Base-by-base conservation (phyloP, 164 flowering plant genomes). In the Warburgia ugandensis region DNA sequence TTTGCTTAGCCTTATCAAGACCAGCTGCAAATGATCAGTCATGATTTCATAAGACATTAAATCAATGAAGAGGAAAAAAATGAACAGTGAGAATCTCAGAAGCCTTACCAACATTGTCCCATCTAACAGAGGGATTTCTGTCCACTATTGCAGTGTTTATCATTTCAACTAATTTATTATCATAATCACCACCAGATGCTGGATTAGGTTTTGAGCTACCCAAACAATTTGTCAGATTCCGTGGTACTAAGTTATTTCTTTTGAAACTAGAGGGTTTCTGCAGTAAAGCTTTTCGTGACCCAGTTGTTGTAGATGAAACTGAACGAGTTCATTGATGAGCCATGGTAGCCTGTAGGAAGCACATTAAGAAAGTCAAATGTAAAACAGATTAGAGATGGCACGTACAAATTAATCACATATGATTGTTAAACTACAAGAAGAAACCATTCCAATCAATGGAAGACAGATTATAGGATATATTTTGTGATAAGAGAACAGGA, bases 61-160 rank as follows among this genome's bases (percentile, higher is more conserved):
- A 35, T 21, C 26, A 54, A 3, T 19, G 29, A 52, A 35, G 16
- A n/a, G 4, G 35, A 22, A 16, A 48, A 39, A 11, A 29, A 40
- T 4, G 21, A 39, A 6, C n/a, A 12, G 5, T 5, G n/a, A 39
- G 5, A 29, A 22, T 11, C 40, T 30, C 21, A 17, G 6, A 39
- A 21, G 25, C 38, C 90, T 71, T 46, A 94, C 99, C 97, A 59
- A 94, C 84, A 76, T 94, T 96, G 25, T 84, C 91, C 97, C 99
- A 94, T 63, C 84, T 89, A 54, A 94, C 85, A 48, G 99, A 83
- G 58, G 96, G 99, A 67, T 96, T 86, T 70, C 80, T 75, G 61
- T 94, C 99, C 50, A 94, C 81, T 35, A 94, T 89, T 17, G 70
- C 76, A 43, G 82, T 73, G 56, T 83, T 84, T 69, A 94, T 86